Conservation (phyloP, 208 protist genomes). For the Crithidia acanthocephali region DNA sequence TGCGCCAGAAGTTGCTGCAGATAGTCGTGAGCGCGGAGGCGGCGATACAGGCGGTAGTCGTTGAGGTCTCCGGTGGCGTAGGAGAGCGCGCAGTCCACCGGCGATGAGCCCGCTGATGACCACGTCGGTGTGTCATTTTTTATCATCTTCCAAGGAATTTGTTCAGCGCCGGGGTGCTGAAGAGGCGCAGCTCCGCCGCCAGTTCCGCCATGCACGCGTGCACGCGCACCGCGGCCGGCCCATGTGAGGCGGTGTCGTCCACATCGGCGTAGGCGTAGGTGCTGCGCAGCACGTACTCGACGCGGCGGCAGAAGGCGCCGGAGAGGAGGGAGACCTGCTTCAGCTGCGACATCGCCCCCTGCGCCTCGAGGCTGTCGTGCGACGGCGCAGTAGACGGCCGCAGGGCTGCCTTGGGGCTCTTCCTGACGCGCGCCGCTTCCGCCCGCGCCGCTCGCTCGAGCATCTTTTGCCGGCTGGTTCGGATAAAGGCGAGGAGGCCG, state of each 20-base stretch:
- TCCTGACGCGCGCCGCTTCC: slow-evolving; percentile 6
- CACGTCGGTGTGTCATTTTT: slow-evolving; percentile 8
- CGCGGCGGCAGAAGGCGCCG: slow-evolving; percentile 48
- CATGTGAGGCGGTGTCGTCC: slow-evolving; percentile 19
- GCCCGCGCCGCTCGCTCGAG: slow-evolving; percentile 16
- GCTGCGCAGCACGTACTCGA: slow-evolving; percentile 35
- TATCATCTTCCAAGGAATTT: slow-evolving; percentile 5
- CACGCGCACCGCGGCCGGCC: slow-evolving; percentile 16
- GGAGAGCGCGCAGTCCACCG: slow-evolving; percentile 31
- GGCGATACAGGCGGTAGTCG: slow-evolving; percentile 43
- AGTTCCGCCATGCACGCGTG: slow-evolving; percentile 35
- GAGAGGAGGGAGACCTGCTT: slow-evolving; percentile 41
- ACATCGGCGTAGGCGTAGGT: slow-evolving; percentile 37
- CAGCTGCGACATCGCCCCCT: slow-evolving; percentile 28
- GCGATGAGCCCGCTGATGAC: slow-evolving; percentile 5
- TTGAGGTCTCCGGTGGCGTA: slow-evolving; percentile 62
- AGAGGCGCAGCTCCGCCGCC: slow-evolving; percentile 18
- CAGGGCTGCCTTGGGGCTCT: slow-evolving; percentile 1
- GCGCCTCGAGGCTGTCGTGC: slow-evolving; percentile 7
- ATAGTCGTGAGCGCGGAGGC: slow-evolving; percentile 34
- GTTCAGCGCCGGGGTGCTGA: slow-evolving; percentile 30
- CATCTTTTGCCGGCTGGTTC: slow-evolving; percentile 13
- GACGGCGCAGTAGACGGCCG: slow-evolving; percentile 1
- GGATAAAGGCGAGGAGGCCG: slow-evolving; percentile 22
- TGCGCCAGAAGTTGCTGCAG: slow-evolving; percentile 42